Percentiles rank a stretch among this genome's conserved stretches.
Conservation (phyloP, 2,329 filamentous ascomycete genomes). For the Ceratocystis destructans region DNA sequence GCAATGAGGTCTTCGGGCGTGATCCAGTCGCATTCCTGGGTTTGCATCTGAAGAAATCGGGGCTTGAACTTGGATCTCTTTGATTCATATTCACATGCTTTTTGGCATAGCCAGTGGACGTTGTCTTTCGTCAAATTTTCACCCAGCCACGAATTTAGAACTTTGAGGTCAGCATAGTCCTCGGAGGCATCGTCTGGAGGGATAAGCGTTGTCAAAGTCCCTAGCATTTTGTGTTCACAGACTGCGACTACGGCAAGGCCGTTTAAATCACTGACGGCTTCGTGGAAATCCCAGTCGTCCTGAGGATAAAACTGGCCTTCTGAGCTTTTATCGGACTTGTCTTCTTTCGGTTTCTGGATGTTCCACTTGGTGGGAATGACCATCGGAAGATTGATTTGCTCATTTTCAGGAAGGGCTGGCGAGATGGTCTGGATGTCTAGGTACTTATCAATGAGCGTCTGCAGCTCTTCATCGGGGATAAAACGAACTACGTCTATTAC, state of each 20-base stretch:
- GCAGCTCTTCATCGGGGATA: constrained; percentile 22
- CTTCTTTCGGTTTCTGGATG: not conserved
- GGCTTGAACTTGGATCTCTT: constrained; percentile 22
- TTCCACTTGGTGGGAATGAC: constrained; percentile 20
- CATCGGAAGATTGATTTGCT: constrained; percentile 21
- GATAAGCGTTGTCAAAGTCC: constrained; percentile 21
- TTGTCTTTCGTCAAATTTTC: constrained; percentile 7
- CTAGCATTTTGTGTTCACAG: constrained; percentile 21
- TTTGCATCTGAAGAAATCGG: constrained; percentile 23
- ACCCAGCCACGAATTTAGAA: not conserved
- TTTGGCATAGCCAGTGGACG: constrained; percentile 23
- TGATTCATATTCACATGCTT: constrained; percentile 24
- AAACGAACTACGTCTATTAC: constrained; percentile 23
- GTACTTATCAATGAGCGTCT: constrained; percentile 19
- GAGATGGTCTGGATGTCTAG: constrained; percentile 19
- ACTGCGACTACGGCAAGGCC: constrained; percentile 23
- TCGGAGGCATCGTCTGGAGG: not conserved
- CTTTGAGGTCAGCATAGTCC: not conserved
- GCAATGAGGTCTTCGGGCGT: constrained; percentile 19
- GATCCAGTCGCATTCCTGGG: constrained; percentile 25
- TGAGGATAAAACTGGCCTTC: constrained; percentile 13
- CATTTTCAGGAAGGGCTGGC: not conserved
- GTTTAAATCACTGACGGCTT: constrained; percentile 25
- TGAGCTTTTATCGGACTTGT: not conserved
- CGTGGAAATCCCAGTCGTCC: constrained; percentile 19